Conservation (phyloP, 495 filamentous ascomycete species). For the Sordaria brevicollis region DNA sequence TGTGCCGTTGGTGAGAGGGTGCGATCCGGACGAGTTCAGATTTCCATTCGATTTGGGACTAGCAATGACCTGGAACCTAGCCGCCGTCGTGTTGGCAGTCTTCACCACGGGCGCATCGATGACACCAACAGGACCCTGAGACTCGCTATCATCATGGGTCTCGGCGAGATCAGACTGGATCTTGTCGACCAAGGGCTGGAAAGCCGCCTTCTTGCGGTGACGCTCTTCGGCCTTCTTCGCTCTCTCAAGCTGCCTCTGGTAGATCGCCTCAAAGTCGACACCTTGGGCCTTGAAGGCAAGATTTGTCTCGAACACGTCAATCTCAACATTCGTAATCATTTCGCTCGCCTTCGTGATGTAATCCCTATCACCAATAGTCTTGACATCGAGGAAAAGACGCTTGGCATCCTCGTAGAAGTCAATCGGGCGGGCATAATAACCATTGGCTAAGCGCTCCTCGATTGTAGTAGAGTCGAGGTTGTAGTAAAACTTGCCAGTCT, state of each 20-base stretch:
- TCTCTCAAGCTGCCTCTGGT: conserved; percentile 61
- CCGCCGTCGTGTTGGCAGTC: conserved; percentile 31
- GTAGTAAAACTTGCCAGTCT: conserved; percentile 77
- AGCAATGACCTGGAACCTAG: conserved; percentile 36
- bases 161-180: conserved; percentile 25
- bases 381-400: conserved; percentile 72
- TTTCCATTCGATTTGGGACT: conserved; percentile 39
- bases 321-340: conserved; percentile 80
- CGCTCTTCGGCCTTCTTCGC: conserved; percentile 55
- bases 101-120: conserved; percentile 46
- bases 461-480: conserved; percentile 91
- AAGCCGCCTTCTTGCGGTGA: conserved; percentile 42
- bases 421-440: conserved; percentile 79
- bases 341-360: conserved; percentile 78
- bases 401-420: conserved; percentile 85
- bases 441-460: conserved; percentile 87
- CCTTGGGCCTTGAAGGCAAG: conserved; percentile 39
- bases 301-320: conserved; percentile 68
- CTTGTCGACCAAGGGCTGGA: conserved; percentile 27
- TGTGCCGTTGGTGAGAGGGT: conserved; percentile 56
- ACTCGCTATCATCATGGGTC: conserved; percentile 23
- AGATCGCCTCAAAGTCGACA: conserved; percentile 43
- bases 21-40: conserved; percentile 36
- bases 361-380: conserved; percentile 62
- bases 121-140: conserved; percentile 48